A percentile compares a stretch with the other conserved stretches of the same genome.
Conservation (phyloP, 2,329 filamentous ascomycete species). For the Trichoderma atroviride region DNA sequence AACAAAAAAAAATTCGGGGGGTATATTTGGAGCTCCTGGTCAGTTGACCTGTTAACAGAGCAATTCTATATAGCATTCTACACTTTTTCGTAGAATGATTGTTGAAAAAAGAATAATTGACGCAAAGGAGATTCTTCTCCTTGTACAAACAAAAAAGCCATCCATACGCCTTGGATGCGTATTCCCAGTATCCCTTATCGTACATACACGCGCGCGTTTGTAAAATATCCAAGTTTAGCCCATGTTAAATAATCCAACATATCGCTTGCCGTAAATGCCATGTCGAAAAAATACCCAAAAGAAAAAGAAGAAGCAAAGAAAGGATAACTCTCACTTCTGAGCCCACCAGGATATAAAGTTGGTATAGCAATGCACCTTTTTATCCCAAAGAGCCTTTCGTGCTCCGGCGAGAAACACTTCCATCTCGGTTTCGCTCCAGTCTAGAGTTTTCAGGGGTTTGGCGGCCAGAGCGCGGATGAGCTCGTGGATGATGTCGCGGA, state of each 20-base stretch:
- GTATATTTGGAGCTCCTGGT: neutral
- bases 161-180: neutral
- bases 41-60: neutral
- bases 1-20: neutral
- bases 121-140: neutral
- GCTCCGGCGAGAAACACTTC: slow-evolving; percentile 36
- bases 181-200: neutral
- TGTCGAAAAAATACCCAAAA: neutral
- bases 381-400: slow-evolving; percentile 35
- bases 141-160: neutral
- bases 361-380: slow-evolving; percentile 40
- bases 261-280: neutral
- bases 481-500: slow-evolving; percentile 42
- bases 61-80: neutral
- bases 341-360: slow-evolving; percentile 44
- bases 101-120: neutral
- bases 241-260: neutral
- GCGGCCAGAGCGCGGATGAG: slow-evolving; percentile 43
- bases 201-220: neutral
- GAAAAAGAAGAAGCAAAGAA: neutral
- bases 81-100: neutral
- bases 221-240: neutral
- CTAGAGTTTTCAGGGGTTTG: slow-evolving; percentile 39
- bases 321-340: slow-evolving; percentile 36
- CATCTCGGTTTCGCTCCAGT: slow-evolving; percentile 36